phyloP scores from a whole-genome alignment of 2,329 filamentous ascomycete species.

The Eutypella sp. region DNA sequence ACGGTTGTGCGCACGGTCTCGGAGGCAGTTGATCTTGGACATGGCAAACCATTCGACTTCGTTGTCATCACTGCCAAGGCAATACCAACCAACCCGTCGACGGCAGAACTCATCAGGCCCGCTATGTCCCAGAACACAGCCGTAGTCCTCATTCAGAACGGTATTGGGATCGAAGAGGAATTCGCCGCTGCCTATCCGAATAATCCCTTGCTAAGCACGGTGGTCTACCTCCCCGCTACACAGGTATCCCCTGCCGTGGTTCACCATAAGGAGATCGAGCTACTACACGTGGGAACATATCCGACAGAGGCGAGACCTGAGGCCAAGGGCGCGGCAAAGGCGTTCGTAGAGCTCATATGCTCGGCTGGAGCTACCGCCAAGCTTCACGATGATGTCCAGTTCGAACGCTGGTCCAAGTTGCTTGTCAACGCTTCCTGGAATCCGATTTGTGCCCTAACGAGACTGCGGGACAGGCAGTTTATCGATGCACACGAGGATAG shows the following conservation, averaged over 20 bases:
- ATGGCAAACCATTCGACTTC: slow-evolving; percentile 20
- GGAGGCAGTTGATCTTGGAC: slow-evolving; percentile 22
- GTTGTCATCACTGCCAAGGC: slow-evolving; percentile 23
- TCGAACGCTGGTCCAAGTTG: slow-evolving; percentile 49
- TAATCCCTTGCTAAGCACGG: slow-evolving; percentile 46
- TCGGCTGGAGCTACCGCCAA: slow-evolving; percentile 37
- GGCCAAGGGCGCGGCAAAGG: slow-evolving; percentile 25
- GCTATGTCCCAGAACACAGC: slow-evolving; percentile 31
- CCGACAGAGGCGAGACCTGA: slow-evolving; percentile 27
- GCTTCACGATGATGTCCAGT: slow-evolving; percentile 45
- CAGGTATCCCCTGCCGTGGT: slow-evolving; percentile 45
- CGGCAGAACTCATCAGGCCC: slow-evolving; percentile 22
- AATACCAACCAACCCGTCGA: slow-evolving; percentile 18
- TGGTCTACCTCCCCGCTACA: slow-evolving; percentile 48
- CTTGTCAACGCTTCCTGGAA: slow-evolving; percentile 53
- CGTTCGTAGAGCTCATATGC: slow-evolving; percentile 37
- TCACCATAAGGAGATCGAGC: slow-evolving; percentile 39
- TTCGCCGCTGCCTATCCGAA: slow-evolving; percentile 39
- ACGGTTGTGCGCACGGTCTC: slow-evolving; percentile 19
- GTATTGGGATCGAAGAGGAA: slow-evolving; percentile 50
- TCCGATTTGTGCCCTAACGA: slow-evolving; percentile 47
- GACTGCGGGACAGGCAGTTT: slow-evolving; percentile 41
- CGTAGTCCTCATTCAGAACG: slow-evolving; percentile 55
- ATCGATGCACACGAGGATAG: slow-evolving; percentile 24
- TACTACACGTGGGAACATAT: slow-evolving; percentile 45